Base-by-base conservation (phyloP, 139 green algal species). In the Asterochloris erici region DNA sequence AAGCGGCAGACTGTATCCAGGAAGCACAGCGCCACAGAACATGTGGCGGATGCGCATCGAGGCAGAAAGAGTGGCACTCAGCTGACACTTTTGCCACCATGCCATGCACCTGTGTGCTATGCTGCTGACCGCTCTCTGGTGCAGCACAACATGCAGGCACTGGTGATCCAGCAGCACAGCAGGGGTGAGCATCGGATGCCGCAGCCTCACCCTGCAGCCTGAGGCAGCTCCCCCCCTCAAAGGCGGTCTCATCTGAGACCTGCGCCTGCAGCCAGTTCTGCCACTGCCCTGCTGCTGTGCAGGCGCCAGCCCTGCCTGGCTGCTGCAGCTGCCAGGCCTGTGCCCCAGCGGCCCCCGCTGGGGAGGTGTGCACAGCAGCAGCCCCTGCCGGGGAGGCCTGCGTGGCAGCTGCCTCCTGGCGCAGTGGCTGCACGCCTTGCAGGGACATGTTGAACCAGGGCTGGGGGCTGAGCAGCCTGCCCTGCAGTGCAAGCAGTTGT, bases 391-490 rank as follows among this genome's bases (percentile, higher is more conserved):
- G 29, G 75, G 14, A 79, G 75, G 24, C 21, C 38, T 23, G 19
- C 54, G 23, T 47, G 69, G 16, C 21, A 54, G 75, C 17, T 69
- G 29, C 14, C 24, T 11, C 24, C 38, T 69, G 24, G 24, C 68
- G 76, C 38, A 54, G 61, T n/a, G 60, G 60, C 68, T 29, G 61
- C 47, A 80, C 2, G 23, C 19, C 60, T 9, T 60, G 76, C 1
- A 23, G 23, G 76, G 76, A 75, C 85, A 89, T 63, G 77, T 90
- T 83, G 82, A 74, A 87, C 85, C 84, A 90, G 47, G 85, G 84
- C 26, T 71, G 63, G 14, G 62, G 26, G 71, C 73, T 81, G 19
- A 87, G 60, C 27, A 27, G 47, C 4, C 24, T 9, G 9, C 89
- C 89, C 54, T 77, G 77, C 77, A 86, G 19, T 54, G 21, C 14